phyloP scores from a whole-genome alignment of 1,139 yeast species.

The Geotrichum armillariae region DNA sequence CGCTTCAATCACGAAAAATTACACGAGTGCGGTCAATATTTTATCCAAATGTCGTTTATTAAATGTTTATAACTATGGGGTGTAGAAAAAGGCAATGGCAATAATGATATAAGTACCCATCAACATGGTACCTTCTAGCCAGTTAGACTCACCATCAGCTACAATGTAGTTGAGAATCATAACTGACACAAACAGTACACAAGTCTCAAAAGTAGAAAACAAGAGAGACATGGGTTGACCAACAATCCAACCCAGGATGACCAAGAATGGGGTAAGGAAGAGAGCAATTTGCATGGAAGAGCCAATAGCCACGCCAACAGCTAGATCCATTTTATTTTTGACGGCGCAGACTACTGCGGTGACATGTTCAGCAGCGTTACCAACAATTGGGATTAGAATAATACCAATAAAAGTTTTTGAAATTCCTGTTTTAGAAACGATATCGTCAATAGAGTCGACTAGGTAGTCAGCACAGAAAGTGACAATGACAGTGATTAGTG shows the following conservation, averaged over 20 bases:
- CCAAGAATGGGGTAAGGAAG: conserved; percentile 94
- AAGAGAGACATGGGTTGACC: conserved; percentile 91
- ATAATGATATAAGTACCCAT: conserved; percentile 81
- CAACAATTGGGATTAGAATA: conserved; percentile 91
- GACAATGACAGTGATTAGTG: conserved; percentile 72
- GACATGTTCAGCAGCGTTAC: conserved; percentile 98
- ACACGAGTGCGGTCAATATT: too few relatives aligned
- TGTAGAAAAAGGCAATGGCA: conserved; percentile 71
- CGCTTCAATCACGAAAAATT: too few relatives aligned
- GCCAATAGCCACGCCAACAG: conserved; percentile 97
- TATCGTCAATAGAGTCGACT: conserved; percentile 88
- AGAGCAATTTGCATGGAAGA: conserved; percentile 92
- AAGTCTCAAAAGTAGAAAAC: conserved; percentile 92
- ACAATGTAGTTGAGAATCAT: conserved; percentile 84
- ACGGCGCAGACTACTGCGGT: conserved; percentile 93
- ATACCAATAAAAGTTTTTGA: conserved; percentile 95
- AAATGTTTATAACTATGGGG: too few relatives aligned
- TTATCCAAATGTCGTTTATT: too few relatives aligned
- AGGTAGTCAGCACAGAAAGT: conserved; percentile 91
- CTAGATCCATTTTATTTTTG: conserved; percentile 96
- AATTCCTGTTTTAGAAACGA: conserved; percentile 80
- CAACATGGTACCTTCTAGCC: conserved; percentile 96
- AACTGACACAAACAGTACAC: conserved; percentile 83
- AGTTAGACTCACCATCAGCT: conserved; percentile 91
- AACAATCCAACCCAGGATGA: conserved; percentile 84